Evolutionary conservation across 495 filamentous ascomycete genomes (phyloP).

Genomic region (Clavariopsis aquatica): DNA sequence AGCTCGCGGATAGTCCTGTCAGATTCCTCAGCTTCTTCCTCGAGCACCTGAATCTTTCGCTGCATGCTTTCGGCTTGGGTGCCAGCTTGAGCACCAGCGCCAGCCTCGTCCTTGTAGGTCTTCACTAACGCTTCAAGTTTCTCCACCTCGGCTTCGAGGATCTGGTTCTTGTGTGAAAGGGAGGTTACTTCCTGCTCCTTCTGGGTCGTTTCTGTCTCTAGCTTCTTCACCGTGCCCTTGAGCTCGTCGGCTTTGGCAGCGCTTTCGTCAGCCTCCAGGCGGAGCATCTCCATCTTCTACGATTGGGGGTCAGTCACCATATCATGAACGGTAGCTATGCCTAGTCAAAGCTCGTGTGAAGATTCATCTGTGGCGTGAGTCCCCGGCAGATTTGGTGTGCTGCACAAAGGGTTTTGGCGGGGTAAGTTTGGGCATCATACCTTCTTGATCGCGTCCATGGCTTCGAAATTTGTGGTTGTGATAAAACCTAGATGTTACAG

Average conservation of each 20-base stretch:
- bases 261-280: conserved; percentile 85
- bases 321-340: neutral
- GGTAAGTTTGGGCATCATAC: conserved; percentile 52
- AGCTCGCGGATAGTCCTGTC: conserved; percentile 93
- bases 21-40: conserved; percentile 95
- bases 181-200: conserved; percentile 99
- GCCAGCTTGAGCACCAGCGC: conserved; percentile 70
- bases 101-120: conserved; percentile 75
- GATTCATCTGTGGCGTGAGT: neutral
- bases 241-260: conserved; percentile 80
- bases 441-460: conserved; percentile 78
- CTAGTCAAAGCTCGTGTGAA: neutral
- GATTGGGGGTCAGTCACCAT: neutral
- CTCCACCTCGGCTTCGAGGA: conserved; percentile 88
- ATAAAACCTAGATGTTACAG: conserved; percentile 8
- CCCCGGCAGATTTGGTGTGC: neutral
- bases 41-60: conserved; percentile 88
- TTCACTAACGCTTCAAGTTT: conserved; percentile 77
- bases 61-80: conserved; percentile 85
- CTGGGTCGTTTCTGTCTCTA: conserved; percentile 91
- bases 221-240: conserved; percentile 75
- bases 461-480: conserved; percentile 9
- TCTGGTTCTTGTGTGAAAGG: conserved; percentile 83
- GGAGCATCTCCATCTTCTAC: conserved; percentile 92
- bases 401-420: conserved; percentile 28